Base-by-base conservation (phyloP, 495 filamentous ascomycete genomes). In the Penicillium soppii region DNA sequence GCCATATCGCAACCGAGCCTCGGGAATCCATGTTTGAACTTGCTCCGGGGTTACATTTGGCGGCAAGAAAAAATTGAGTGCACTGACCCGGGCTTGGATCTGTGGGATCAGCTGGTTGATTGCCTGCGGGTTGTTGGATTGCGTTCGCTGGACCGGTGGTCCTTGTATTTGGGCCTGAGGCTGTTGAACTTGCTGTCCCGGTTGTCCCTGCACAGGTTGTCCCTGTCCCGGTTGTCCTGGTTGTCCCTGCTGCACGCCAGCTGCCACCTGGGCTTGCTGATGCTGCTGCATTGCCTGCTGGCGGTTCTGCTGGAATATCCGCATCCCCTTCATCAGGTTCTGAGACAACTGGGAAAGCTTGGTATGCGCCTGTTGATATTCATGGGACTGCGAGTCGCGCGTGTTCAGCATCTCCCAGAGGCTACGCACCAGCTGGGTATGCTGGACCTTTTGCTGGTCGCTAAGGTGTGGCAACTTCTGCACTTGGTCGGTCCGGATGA, bases 311-410 rank as follows among this genome's bases (percentile, higher is more conserved):
- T 74, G 68, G 44, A 66, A 75, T 19, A 65, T 56, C 10, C 78
- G 74, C 52, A 88, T 71, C 52, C 85, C 85, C 9, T 71, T 74
- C 59, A 76, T 71, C 33, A 91, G 67, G 59, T 79, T 86, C 46
- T 79, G 75, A 0, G 87, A 81, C 43, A 92, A 81, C 13, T 87
- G 77, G 3, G 73, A 63, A 6, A 92, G 75, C 61, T 84, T 88
- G 10, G 69, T 67, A 60, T 86, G 83, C 1, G 89, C 89, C 1
- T 69, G 63, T 44, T 76, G 71, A 40, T 89, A 83, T 44, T 86
- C 81, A 1, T 68, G 47, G 3, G 73, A 80, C 13, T 82, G 76
- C 5, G 73, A 65, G 7, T 79, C 70, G n/a, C 80, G 75, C 13
- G 60, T 78, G 35, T 87, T 84, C 30, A 91, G 77, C 8, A 74